A percentile compares a stretch with the other conserved stretches of the same genome.
These are phyloP conservation scores for Wallacemonas collosoma DNA, from an alignment of 208 protist genomes.

Conservation along the genomic window DNA sequence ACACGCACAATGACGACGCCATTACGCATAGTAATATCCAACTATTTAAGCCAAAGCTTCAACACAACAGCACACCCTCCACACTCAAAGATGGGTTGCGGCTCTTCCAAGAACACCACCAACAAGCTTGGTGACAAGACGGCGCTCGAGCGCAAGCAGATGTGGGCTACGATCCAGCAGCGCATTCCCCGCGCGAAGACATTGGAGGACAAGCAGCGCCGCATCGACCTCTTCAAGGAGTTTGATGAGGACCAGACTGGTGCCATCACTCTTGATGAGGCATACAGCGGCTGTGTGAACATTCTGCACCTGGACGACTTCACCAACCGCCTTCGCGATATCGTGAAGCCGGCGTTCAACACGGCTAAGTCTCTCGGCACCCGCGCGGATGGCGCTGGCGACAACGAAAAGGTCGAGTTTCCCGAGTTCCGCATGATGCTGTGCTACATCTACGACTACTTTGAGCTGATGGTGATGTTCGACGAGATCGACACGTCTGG, in stretches of 20 bases:
- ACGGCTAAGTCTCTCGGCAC: slow-evolving; percentile 43
- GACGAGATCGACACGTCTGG: slow-evolving; percentile 51
- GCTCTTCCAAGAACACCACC: background rate
- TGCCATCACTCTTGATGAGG: slow-evolving; percentile 31
- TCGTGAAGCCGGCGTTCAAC: slow-evolving; percentile 56
- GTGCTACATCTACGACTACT: slow-evolving; percentile 26
- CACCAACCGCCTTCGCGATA: slow-evolving; percentile 32
- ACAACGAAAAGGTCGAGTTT: slow-evolving; percentile 38
- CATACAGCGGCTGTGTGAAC: slow-evolving; percentile 31
- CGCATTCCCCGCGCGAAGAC: slow-evolving; percentile 29
- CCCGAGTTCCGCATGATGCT: slow-evolving; percentile 56
- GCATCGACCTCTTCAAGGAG: slow-evolving; percentile 29
- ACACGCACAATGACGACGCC: too few relatives aligned
- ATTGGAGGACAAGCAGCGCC: slow-evolving; percentile 29
- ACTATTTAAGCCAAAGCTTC: too few relatives aligned
- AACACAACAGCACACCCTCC: too few relatives aligned
- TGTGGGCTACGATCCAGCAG: slow-evolving; percentile 18
- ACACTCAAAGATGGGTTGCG: too few relatives aligned
- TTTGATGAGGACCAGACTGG: slow-evolving; percentile 25
- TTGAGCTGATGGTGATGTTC: slow-evolving; percentile 55
- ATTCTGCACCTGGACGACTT: slow-evolving; percentile 39
- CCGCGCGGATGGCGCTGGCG: slow-evolving; percentile 24
- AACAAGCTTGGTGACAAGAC: slow-evolving; percentile 30
- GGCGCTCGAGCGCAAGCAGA: slow-evolving; percentile 35
- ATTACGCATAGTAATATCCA: too few relatives aligned